Evolutionary conservation across 495 filamentous ascomycete genomes (phyloP).

Genomic region (Daldinia vernicosa): DNA sequence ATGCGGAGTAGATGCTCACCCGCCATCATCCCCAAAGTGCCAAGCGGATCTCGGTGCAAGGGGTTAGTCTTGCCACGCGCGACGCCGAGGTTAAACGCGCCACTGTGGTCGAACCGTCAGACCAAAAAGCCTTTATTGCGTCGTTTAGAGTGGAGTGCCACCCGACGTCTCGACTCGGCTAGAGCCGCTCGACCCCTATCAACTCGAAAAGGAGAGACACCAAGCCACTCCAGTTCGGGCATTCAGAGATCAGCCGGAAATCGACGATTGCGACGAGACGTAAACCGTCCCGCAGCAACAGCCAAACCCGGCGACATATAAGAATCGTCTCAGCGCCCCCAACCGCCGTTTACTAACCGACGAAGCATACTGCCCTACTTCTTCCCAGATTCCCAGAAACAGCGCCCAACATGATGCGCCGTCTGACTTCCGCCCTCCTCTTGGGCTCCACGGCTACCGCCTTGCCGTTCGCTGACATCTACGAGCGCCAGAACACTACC

Average conservation of each 20-base stretch:
- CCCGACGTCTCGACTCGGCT: conserved; percentile 27
- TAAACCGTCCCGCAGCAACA: not conserved
- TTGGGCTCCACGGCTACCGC: conserved; percentile 53
- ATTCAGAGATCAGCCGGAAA: conserved; percentile 35
- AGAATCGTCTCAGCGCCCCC: conserved; percentile 13
- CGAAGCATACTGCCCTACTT: conserved; percentile 16
- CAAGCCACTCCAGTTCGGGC: conserved; percentile 21
- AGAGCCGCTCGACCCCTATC: conserved; percentile 10
- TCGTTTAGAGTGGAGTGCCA: conserved; percentile 17
- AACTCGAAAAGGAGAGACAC: conserved; percentile 19
- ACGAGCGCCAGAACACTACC: conserved; percentile 50
- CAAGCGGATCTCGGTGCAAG: conserved; percentile 38
- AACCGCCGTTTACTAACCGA: conserved; percentile 26
- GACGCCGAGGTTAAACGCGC: conserved; percentile 25
- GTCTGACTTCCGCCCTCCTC: conserved; percentile 51
- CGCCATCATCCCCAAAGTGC: conserved; percentile 37
- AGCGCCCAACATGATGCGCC: conserved; percentile 51
- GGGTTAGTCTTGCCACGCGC: conserved; percentile 22
- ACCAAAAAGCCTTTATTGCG: conserved; percentile 10
- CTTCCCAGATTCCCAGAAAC: conserved; percentile 10
- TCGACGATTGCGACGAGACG: conserved; percentile 5
- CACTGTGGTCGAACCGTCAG: conserved; percentile 9
- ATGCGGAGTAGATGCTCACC: conserved; percentile 15
- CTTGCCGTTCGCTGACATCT: conserved; percentile 54
- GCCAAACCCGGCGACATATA: conserved; percentile 15